phyloP scores from a whole-genome alignment of 169 alveolate species.

The Blepharisma undulans region DNA sequence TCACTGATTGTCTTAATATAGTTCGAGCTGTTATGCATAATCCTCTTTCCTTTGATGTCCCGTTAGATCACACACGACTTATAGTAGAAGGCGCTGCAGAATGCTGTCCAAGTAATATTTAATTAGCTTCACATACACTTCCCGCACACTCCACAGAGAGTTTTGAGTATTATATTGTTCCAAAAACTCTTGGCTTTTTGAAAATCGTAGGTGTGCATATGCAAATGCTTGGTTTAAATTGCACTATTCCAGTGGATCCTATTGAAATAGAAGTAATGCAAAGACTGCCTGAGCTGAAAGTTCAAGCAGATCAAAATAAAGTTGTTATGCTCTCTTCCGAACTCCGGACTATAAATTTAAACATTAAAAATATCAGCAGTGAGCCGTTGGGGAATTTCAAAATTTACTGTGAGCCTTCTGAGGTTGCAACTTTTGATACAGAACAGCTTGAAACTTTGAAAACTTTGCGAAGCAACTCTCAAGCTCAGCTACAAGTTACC shows the following conservation, averaged over 20 bases:
- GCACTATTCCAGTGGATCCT: background rate
- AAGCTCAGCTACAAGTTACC: background rate
- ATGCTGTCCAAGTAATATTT: slow-evolving; percentile 19
- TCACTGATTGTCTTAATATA: background rate
- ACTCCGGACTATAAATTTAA: background rate
- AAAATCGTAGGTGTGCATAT: slow-evolving; percentile 1
- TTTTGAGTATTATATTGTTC: background rate
- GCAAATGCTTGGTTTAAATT: background rate
- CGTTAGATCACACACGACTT: background rate
- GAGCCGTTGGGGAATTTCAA: slow-evolving; percentile 20
- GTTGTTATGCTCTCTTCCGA: slow-evolving; percentile 20
- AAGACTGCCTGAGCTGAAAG: slow-evolving; percentile 19
- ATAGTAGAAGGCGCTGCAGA: slow-evolving; percentile 27
- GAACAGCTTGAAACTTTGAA: background rate
- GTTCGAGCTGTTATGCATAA: background rate
- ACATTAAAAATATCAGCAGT: background rate
- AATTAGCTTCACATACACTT: background rate
- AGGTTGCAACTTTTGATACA: slow-evolving; percentile 2
- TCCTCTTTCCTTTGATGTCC: background rate
- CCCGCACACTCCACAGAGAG: background rate
- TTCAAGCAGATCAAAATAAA: background rate
- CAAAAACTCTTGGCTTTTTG: background rate
- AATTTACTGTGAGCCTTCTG: background rate
- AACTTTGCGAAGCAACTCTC: background rate
- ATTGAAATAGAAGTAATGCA: slow-evolving; percentile 17